Conservation (phyloP, 352 stramenopile species). For the Globisporangium middletonii region DNA sequence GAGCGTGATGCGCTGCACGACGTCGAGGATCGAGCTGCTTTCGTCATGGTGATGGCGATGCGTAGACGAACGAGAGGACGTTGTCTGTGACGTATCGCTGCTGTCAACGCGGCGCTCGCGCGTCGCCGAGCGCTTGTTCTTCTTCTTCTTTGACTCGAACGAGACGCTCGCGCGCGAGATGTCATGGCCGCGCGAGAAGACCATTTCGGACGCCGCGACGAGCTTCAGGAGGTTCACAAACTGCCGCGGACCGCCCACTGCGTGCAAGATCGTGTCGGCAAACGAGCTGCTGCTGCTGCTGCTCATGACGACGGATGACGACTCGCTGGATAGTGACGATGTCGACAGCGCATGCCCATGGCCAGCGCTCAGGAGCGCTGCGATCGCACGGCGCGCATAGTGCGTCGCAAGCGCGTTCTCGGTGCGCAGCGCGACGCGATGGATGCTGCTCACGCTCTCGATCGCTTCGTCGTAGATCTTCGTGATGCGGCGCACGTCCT, state of each 20-base stretch:
- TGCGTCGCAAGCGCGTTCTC: constrained; percentile 80
- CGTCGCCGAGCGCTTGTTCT: neutral
- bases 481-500: constrained; percentile 69
- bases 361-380: constrained; percentile 24
- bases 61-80: too few species aligned
- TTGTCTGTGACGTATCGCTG: too few species aligned
- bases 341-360: neutral
- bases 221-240: constrained; percentile 84
- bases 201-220: constrained; percentile 74
- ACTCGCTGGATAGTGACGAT: constrained; percentile 6
- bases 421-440: constrained; percentile 64
- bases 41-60: constrained; percentile 14
- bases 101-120: neutral
- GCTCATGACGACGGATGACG: neutral
- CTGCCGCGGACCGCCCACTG: constrained; percentile 59
- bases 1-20: constrained; percentile 43
- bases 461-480: constrained; percentile 78
- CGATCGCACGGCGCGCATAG: constrained; percentile 64
- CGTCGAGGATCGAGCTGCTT: constrained; percentile 38
- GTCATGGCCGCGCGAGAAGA: constrained; percentile 21
- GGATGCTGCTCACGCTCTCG: constrained; percentile 61
- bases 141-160: constrained; percentile 1
- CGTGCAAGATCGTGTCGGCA: constrained; percentile 32
- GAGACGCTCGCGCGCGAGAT: constrained; percentile 1
- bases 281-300: constrained; percentile 4